Conservation (phyloP, 768 basidiomycete species). For the Lentinula raphanica region DNA sequence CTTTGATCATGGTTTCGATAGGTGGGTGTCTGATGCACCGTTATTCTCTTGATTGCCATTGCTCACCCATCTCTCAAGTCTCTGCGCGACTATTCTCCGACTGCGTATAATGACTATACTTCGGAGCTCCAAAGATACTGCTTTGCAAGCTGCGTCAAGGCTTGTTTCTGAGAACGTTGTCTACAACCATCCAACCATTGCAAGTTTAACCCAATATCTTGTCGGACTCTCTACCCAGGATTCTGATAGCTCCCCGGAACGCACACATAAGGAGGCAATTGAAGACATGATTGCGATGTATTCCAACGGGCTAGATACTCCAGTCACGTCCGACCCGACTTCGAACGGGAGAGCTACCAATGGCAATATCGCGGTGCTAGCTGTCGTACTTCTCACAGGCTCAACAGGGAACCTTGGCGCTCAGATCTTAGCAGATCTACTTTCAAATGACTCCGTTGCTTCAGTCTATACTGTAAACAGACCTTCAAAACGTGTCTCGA, state of each 20-base stretch:
- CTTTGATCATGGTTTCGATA: constrained; percentile 26
- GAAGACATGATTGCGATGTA: constrained; percentile 38
- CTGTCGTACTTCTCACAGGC: constrained; percentile 33
- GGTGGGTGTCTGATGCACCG: constrained; percentile 1
- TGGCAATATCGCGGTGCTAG: constrained; percentile 2
- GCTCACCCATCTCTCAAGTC: constrained; percentile 12
- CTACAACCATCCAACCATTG: constrained; percentile 23
- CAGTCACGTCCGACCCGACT: not conserved
- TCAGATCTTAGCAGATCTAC: constrained; percentile 25
- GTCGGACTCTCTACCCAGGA: constrained; percentile 7
- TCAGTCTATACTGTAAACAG: not conserved
- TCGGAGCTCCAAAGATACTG: constrained; percentile 14
- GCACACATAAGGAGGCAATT: constrained; percentile 20
- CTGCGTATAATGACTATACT: constrained; percentile 30
- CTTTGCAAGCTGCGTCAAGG: constrained; percentile 11
- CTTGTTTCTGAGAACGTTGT: constrained; percentile 17
- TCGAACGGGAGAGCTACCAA: not conserved
- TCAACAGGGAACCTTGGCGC: constrained; percentile 37
- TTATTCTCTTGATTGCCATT: not conserved
- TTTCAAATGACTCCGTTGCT: constrained; percentile 16
- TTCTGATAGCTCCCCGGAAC: not conserved
- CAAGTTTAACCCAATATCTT: constrained; percentile 18
- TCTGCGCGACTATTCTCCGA: constrained; percentile 24
- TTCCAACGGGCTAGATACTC: constrained; percentile 1
- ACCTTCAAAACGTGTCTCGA: constrained; percentile 11